Base-by-base conservation (phyloP, 306 rosid genomes). In the Cicer yamashitae region DNA sequence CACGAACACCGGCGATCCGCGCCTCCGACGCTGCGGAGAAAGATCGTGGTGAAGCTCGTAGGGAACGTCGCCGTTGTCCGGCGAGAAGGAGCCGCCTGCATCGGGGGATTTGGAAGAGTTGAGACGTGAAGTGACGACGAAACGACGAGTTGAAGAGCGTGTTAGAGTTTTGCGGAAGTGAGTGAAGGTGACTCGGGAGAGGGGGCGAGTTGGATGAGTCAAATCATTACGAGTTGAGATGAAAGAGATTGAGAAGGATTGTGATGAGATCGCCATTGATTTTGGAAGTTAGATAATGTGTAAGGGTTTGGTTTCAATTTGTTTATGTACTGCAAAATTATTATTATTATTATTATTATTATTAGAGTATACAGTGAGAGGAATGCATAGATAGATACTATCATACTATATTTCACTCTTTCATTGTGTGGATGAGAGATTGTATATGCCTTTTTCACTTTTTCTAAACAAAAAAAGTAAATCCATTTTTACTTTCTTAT, bases 191-290 rank as follows among this genome's bases (percentile, higher is more conserved):
- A 88, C 45, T 47, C 71, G 82, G 70, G 77, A 82, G 7, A 89
- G 83, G 48, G 82, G 73, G n/a, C 84, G 90, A 37, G 88, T 38
- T 56, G 77, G 68, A 46, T 50, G 67, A 51, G 79, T 53, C 0
- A 79, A 43, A 68, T 81, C 81, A 38, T 79, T 11, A 10, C 80
- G 70, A 54, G 87, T 65, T 68, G 79, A 83, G 81, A 70, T 67
- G 80, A 88, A 93, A 70, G 93, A 87, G 40, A 86, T 71, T 15
- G 93, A 79, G 82, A 91, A 89, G 74, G 92, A 79, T 15, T 90
- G 90, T 41, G 91, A 87, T 7, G 93, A 81, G 83, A 91, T 85
- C 79, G 87, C 89, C 96, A 88, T 88, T 51, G 86, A 88, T 90
- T 88, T 90, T 57, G 84, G 45, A 3, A 22, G 41, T 5, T 47